These are phyloP conservation scores for Citrus trifoliata DNA, from an alignment of 345 rosid genomes.

Conservation along the genomic window DNA sequence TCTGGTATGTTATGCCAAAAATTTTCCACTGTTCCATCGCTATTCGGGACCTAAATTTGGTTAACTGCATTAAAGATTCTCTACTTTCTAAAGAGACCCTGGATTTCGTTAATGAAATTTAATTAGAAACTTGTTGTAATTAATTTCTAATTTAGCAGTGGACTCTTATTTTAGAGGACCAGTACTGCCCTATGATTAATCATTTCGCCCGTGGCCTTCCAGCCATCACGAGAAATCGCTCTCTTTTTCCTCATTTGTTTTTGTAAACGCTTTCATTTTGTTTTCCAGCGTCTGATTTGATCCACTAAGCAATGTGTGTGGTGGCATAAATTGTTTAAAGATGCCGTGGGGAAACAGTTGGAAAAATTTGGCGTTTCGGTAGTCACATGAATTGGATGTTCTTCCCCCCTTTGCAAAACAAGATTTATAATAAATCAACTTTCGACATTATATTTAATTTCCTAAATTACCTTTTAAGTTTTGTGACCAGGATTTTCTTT, in stretches of 20 bases:
- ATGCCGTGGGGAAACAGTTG: neutral
- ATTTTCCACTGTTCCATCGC: neutral
- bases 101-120: neutral
- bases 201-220: slow-evolving; percentile 8
- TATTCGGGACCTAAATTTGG: neutral
- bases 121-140: neutral
- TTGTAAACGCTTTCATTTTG: neutral
- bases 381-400: slow-evolving; percentile 21
- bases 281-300: neutral
- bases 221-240: slow-evolving; percentile 12
- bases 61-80: neutral
- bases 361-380: neutral
- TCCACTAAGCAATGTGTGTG: neutral
- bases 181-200: slow-evolving; percentile 3
- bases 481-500: no score
- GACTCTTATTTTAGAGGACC: slow-evolving; percentile 26
- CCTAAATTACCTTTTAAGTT: neutral
- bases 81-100: neutral
- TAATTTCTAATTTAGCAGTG: neutral
- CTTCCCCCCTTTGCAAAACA: neutral
- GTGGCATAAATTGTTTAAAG: neutral
- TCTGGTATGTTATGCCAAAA: neutral
- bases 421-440: neutral
- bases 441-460: neutral
- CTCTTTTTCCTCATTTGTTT: neutral